Conservation (phyloP, 1,139 yeast species). For the Torulaspora globosa region DNA sequence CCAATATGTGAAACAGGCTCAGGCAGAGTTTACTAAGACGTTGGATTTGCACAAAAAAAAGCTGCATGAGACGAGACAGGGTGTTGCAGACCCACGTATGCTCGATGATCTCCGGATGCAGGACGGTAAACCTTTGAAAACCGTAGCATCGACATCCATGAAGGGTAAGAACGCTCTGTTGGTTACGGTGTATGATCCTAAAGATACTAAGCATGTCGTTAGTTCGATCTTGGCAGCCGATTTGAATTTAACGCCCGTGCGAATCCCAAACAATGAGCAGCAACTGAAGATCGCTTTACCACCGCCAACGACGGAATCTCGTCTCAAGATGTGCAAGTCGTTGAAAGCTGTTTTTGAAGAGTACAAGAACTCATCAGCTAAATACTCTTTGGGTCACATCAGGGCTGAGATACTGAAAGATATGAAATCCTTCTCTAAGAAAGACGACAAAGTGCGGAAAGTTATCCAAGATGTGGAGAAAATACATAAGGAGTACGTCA, state of each 20-base stretch:
- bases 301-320: constrained; percentile 66
- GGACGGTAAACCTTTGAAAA: constrained; percentile 47
- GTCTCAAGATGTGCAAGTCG: constrained; percentile 53
- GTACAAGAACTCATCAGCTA: constrained; percentile 52
- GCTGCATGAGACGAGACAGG: constrained; percentile 60
- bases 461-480: constrained; percentile 59
- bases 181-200: constrained; percentile 81
- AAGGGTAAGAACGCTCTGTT: constrained; percentile 66
- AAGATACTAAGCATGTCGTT: constrained; percentile 60
- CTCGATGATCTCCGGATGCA: constrained; percentile 59
- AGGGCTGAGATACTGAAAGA: constrained; percentile 60
- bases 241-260: constrained; percentile 74
- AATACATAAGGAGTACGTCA: constrained; percentile 58
- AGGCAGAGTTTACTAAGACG: constrained; percentile 46
- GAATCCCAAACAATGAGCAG: constrained; percentile 67
- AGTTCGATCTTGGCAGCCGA: constrained; percentile 66
- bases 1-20: constrained; percentile 41
- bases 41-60: constrained; percentile 52
- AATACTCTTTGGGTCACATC: constrained; percentile 54
- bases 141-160: constrained; percentile 70
- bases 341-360: constrained; percentile 63
- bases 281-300: constrained; percentile 72
- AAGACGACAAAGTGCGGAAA: constrained; percentile 53
- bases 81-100: constrained; percentile 60
- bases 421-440: constrained; percentile 52